Percentiles rank a stretch among this genome's conserved stretches.
Evolutionary conservation across 805 yeast species (phyloP).

Genomic region (Kazachstania taianensis): DNA sequence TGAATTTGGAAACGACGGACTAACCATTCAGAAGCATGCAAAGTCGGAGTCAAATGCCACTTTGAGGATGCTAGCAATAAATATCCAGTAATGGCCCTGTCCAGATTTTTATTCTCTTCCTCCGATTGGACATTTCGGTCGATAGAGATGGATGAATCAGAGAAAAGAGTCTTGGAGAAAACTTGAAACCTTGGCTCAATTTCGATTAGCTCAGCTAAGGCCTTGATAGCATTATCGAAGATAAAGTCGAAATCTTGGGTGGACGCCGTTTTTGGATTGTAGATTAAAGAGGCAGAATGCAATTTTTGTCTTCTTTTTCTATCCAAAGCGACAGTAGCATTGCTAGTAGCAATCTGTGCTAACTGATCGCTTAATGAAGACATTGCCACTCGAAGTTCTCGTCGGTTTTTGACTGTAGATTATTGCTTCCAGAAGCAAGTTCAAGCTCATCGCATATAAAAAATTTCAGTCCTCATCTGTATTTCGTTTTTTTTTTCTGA

Average conservation of each 20-base stretch:
- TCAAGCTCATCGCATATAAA: constrained; percentile 13
- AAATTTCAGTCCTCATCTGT: too few species aligned
- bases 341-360: constrained; percentile 52
- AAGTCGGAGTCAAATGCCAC: constrained; percentile 63
- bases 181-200: constrained; percentile 67
- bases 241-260: constrained; percentile 86
- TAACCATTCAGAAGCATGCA: constrained; percentile 88
- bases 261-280: constrained; percentile 81
- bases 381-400: constrained; percentile 20
- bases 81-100: constrained; percentile 66
- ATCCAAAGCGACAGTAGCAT: constrained; percentile 69
- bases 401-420: background rate
- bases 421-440: background rate
- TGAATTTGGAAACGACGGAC: constrained; percentile 85
- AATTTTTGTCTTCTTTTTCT: constrained; percentile 77
- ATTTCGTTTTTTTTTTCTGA: constrained; percentile 1
- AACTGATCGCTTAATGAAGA: constrained; percentile 76
- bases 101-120: constrained; percentile 66
- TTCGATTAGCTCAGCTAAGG: constrained; percentile 58
- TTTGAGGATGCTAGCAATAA: constrained; percentile 65
- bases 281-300: constrained; percentile 82
- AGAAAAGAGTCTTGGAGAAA: constrained; percentile 66
- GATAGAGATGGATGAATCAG: constrained; percentile 66
- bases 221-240: constrained; percentile 60
- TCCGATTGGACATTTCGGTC: constrained; percentile 77